Conservation (phyloP, 192 early-diverging fungal genomes). For the Phlyctochytrium arcticum region DNA sequence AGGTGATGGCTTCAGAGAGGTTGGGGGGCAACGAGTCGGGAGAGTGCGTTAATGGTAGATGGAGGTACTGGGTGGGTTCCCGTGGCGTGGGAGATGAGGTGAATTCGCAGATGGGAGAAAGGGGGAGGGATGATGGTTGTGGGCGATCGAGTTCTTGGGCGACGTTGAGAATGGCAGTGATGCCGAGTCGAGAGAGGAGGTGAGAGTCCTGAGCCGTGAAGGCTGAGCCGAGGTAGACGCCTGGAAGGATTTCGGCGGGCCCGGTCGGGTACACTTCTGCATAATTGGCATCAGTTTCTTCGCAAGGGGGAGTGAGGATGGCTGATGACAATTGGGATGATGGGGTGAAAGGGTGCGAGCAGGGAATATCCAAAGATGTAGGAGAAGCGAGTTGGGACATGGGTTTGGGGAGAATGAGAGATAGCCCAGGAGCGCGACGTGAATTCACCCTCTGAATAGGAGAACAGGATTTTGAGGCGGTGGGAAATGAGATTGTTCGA, state of each 20-base stretch:
- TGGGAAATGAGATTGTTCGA: too few species aligned
- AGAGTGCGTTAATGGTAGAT: constrained; percentile 68
- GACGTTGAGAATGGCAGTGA: constrained; percentile 70
- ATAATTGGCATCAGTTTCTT: background rate
- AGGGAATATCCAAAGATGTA: too few species aligned
- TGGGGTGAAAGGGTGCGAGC: too few species aligned
- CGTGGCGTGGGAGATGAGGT: background rate
- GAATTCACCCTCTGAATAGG: too few species aligned
- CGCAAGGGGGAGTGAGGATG: background rate
- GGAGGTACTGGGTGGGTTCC: constrained; percentile 5
- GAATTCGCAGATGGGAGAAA: background rate
- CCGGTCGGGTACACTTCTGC: constrained; percentile 13
- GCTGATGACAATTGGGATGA: too few species aligned
- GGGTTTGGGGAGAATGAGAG: too few species aligned
- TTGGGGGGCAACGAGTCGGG: constrained; percentile 58
- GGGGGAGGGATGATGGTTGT: constrained; percentile 33
- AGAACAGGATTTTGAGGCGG: too few species aligned
- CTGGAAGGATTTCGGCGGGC: constrained; percentile 61
- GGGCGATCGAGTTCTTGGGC: constrained; percentile 66
- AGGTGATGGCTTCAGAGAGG: constrained; percentile 58
- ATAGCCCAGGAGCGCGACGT: too few species aligned
- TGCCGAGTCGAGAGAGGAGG: constrained; percentile 42
- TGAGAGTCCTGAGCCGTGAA: constrained; percentile 54
- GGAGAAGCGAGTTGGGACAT: too few species aligned
- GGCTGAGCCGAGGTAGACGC: constrained; percentile 65